Evolutionary conservation across 352 stramenopile genomes (phyloP), one percentile per base, ranked within the genome.

Genomic region (Pythium inflatum): DNA sequence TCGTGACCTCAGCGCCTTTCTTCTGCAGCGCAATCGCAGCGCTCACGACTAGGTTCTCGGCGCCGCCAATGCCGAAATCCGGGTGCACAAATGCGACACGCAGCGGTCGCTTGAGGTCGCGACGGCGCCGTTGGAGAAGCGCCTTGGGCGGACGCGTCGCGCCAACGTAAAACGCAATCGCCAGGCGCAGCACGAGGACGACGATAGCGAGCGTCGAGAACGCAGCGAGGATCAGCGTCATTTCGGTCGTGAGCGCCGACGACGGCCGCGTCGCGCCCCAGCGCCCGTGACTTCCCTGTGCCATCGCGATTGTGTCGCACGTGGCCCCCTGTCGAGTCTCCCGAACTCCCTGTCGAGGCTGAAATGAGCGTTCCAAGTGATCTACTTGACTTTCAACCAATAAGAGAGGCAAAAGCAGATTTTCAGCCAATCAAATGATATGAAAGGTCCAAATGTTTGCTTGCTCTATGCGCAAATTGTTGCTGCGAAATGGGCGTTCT

Each of bases 21-120:
- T 90, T 79, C 70, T 98, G 87, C 46, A 98, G 79, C 34, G 87
- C 92, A 22, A 98, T 73, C 16, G 92, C 94, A 6, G 90, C 88
- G 73, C 97, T 97, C 40, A 98, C 92, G 20, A 98, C 85, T 45
- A 98, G 87, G 74, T 95, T 93, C 71, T 99, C 97, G 7, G 96
- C 97, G 43, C 97, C 97, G 59, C 98, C 98, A 60, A 99, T 99
- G 45, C 98, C 98, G 30, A 99, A 96, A 78, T 99, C 98, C 13
- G 98, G 94, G 79, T 99, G 98, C 54, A 99, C 66, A 71, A 99
- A 99, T n/a, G 94, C 89, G 38, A 99, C 83, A 22, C 79, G 85
- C 46, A 91, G 74, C 0, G 46, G 58, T 48, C 41, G 55, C 24
- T 43, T 45, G 14, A 34, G 24, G 1, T 28, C 38, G 20, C 11